Base-by-base conservation (phyloP, 495 filamentous ascomycete species). In the Xanthoparmelia taractica region DNA sequence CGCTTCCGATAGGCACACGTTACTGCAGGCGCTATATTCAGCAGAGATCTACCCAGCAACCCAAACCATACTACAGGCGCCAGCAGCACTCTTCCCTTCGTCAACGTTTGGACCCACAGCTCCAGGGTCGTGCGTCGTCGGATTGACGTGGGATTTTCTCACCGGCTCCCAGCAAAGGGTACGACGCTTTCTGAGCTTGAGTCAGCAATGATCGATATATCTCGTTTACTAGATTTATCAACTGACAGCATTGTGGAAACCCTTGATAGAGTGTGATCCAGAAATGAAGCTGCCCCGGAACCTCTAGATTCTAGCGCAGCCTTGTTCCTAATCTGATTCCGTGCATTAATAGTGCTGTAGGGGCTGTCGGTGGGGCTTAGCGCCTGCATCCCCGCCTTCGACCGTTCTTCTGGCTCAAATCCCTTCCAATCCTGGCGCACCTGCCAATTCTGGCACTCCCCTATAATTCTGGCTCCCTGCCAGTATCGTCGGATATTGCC, bases 71-170 rank as follows among this genome's bases (percentile, higher is more conserved):
- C 11, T 50, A 3, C 47, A 29, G 47, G 10, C 11, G 1, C 25
- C 43, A 47, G 43, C n/a, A 47, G 43, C n/a, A 47, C 43, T 47
- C 43, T 47, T 47, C 43, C 18, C 41, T 45, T 47, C n/a, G 43
- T 47, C 43, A 47, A 11, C n/a, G 43, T 47, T 47, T 47, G 43
- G 7, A 50, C 0, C 11, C 47, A 27, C 45, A 11, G 23, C 23
- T 45, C 18, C 20, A 45, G 4, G 45, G 47, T 29, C 47, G 25
- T 13, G 11, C 47, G 47, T 50, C 25, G 0, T 50, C 47, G 25
- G 7, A 11, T 48, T 48, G 3, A 48, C 45, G 23, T 50, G 47
- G 25, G 15, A 15, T 13, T 15, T 29, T 43, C 40, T 43, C 40
- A 43, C 13, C 2, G 40, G 40, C 13, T 18, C 43, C 18, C 43